Evolutionary conservation across 1,284 basidiomycete genomes (phyloP), one percentile per base, ranked within the genome.

Genomic region (Malassezia furfur): DNA sequence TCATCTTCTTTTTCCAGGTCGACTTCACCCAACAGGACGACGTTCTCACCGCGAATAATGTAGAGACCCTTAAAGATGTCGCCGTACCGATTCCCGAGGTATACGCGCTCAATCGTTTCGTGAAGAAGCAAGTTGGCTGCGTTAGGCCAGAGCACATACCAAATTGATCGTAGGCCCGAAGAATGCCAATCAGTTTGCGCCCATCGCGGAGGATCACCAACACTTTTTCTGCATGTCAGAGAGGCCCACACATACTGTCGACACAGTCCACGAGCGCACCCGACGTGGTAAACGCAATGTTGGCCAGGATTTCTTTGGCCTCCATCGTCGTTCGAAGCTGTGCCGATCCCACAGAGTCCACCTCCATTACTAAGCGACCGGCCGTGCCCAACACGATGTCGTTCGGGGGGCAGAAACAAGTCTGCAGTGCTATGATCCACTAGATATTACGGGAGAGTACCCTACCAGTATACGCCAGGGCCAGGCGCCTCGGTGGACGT

Each of bases 141-240:
- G 38, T 10, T 2, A 35, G 15, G 15, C 11, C 50, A 21, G n/a
- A 44, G 40, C 43, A 76, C 86, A 67, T 76, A 96, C 93, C 93
- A 72, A 96, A 99, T 75, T 98, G 94, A 79, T 99, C 94, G 76
- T 98, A 99, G 21, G 90, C 94, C 52, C 94, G 81, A 65, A 99
- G 78, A 32, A 99, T 91, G 32, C 94, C 94, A 66, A 96, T 86
- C 40, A 96, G 81, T 77, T 96, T 98, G 68, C 91, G 81, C 49
- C 94, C 94, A 76, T 99, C 94, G 75, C 94, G 82, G 57, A 99
- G 80, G 65, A 96, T 84, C 50, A 96, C 91, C 52, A 99, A 82
- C 83, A 99, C 93, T 83, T 96, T 98, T 80, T 96, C 62, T 65
- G 51, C 12, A 5, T 19, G 17, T 32, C 6, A 34, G 34, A n/a